A percentile compares a stretch with the other conserved stretches of the same genome.
Evolutionary conservation across 129 eudicot genomes (phyloP).

Genomic region (Calendula officinalis): DNA sequence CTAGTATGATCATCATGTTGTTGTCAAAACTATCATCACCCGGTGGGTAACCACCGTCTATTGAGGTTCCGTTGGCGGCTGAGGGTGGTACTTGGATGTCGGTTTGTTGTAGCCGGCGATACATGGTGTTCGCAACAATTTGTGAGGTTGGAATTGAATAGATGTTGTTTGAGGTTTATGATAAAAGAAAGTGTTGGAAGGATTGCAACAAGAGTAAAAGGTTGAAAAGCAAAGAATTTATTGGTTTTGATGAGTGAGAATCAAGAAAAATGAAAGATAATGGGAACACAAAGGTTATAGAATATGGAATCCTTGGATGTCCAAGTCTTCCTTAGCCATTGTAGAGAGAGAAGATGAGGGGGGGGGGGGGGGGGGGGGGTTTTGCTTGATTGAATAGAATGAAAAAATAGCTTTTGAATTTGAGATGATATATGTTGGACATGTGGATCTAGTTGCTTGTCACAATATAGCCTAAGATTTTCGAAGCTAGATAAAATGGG

Average conservation of each 20-base stretch:
- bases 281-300: conserved; percentile 36
- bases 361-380: too few relatives aligned
- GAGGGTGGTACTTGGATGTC: conserved; percentile 26
- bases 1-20: conserved; percentile 75
- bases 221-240: conserved; percentile 20
- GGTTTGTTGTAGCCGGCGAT: conserved; percentile 41
- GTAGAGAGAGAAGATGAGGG: not conserved
- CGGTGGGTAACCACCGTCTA: conserved; percentile 12
- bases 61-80: conserved; percentile 20
- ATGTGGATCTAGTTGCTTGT: conserved; percentile 21
- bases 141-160: not conserved
- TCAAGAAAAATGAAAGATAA: conserved; percentile 37
- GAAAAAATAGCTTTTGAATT: conserved; percentile 4
- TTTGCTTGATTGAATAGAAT: conserved; percentile 13
- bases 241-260: conserved; percentile 31
- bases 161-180: conserved; percentile 2
- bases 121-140: conserved; percentile 12
- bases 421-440: conserved; percentile 22
- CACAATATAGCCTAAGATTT: conserved; percentile 12
- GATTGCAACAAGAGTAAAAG: not conserved
- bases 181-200: not conserved
- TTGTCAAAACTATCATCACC: conserved; percentile 11
- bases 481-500: not conserved
- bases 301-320: conserved; percentile 29
- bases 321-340: not conserved